phyloP scores from a whole-genome alignment of 257 asterid species.

The Ophiorrhiza pumila region DNA sequence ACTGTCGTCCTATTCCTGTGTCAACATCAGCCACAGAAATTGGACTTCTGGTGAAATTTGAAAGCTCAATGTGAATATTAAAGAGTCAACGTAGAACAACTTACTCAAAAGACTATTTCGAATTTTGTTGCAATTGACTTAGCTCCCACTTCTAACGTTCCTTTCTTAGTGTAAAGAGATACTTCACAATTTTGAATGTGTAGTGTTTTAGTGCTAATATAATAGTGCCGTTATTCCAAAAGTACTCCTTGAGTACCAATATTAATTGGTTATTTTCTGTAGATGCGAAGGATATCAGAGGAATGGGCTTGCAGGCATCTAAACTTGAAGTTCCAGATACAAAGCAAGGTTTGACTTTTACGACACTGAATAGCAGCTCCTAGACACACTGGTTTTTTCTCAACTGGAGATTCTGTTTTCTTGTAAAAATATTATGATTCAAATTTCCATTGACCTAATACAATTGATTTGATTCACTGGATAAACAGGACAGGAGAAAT shows the following conservation, averaged over 20 bases:
- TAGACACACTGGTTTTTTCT: not conserved
- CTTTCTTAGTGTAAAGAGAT: not conserved
- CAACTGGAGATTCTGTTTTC: not conserved
- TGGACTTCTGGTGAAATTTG: not conserved
- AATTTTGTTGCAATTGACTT: not conserved
- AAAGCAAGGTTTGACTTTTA: constrained; percentile 52
- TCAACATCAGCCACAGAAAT: not conserved
- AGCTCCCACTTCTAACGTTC: not conserved
- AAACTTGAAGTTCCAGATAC: constrained; percentile 78
- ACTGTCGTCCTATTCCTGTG: not conserved
- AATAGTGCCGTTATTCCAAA: no score
- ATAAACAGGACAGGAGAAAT: constrained; percentile 52
- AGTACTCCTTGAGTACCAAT: not conserved
- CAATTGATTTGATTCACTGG: constrained; percentile 20
- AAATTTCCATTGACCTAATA: not conserved
- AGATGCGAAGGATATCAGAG: constrained; percentile 90
- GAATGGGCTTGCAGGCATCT: constrained; percentile 96
- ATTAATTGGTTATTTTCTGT: constrained; percentile 10
- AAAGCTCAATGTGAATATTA: not conserved
- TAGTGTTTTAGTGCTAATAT: not conserved
- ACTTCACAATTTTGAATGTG: not conserved
- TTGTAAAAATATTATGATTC: not conserved
- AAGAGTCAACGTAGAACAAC: not conserved
- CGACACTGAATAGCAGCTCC: not conserved
- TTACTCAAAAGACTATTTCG: not conserved